Evolutionary conservation across 2,329 filamentous ascomycete species (phyloP), one percentile per base, ranked within the genome.

Genomic region (Raffaelea deltoideospora): DNA sequence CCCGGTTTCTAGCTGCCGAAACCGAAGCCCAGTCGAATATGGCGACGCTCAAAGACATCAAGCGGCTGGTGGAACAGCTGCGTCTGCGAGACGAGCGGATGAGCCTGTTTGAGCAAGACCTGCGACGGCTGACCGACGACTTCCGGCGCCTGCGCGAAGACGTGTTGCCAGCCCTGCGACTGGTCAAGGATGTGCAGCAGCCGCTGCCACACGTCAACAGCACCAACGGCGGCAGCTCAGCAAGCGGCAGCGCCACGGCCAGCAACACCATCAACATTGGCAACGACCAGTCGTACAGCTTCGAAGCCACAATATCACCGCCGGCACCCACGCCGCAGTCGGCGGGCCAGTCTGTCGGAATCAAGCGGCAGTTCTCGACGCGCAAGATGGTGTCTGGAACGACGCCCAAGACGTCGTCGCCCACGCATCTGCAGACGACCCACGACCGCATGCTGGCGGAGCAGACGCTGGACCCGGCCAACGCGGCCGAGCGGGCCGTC

Each of bases 1-100:
- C n/a, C n/a, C n/a, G n/a, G n/a, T n/a, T n/a, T n/a, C n/a, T 51
- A 94, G 88, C 90, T 45, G 88, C 86, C 53, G 90, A 95, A 53
- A 81, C 81, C 45, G 82, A 87, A 54, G 78, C 76, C 31, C 79
- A 87, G 55, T 86, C 93, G 52, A 76, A 83, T 39, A 81, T 77
- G 29, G 88, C 88, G 5, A 94, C 87, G 1, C 76, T 94, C 47
- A 88, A 94, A 50, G 90, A 98, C 52, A 85, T 98, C 50, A 81
- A 84, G 45, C 77, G 87, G 37, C 71, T 98, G 17, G 88, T 94
- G 43, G 82, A 88, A 50, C 86, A 92, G 43, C 76, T 98, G 32
- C 78, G 83, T 45, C 65, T 92, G 44, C 81, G 90, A 47, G 90
- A 98, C 55, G 85, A 95, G 59, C 78, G 86, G 41, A 88, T 96